phyloP scores from a whole-genome alignment of 805 yeast genomes.

The Ogataea trehaloabstinens region DNA sequence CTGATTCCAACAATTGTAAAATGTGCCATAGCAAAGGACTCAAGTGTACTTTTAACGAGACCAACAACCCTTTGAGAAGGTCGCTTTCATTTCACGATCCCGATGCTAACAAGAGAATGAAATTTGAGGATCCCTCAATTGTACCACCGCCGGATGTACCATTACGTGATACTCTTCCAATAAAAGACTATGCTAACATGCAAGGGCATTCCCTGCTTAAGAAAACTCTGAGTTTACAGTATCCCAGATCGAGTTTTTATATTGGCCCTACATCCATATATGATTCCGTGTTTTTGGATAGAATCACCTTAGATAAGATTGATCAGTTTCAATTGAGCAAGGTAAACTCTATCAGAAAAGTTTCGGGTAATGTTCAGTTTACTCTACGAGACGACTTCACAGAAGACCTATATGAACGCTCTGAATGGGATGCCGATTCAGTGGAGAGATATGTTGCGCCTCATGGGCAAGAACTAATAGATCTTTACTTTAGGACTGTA shows the following conservation, averaged over 20 bases:
- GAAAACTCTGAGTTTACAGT: constrained; percentile 72
- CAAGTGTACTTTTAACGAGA: constrained; percentile 72
- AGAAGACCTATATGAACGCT: constrained; percentile 60
- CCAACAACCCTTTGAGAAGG: constrained; percentile 42
- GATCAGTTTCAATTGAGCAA: constrained; percentile 78
- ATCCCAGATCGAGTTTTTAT: constrained; percentile 84
- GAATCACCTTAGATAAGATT: constrained; percentile 62
- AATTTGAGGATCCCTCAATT: constrained; percentile 33
- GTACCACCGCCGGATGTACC: constrained; percentile 39
- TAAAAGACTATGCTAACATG: constrained; percentile 64
- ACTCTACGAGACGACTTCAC: constrained; percentile 78
- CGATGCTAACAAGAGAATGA: constrained; percentile 27
- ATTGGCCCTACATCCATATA: constrained; percentile 87
- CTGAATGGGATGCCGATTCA: constrained; percentile 76
- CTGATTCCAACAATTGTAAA: constrained; percentile 62
- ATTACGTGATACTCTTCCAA: constrained; percentile 54
- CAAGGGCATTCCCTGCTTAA: constrained; percentile 63
- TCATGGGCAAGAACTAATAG: constrained; percentile 78
- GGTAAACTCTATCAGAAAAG: constrained; percentile 70
- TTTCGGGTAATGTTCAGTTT: constrained; percentile 73
- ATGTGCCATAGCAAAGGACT: constrained; percentile 74
- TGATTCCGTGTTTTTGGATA: constrained; percentile 67
- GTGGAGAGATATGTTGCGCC: constrained; percentile 90
- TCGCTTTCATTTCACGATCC: constrained; percentile 29
- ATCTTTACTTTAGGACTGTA: constrained; percentile 76